Base-by-base conservation (phyloP, 2,329 filamentous ascomycete genomes). In the Fusarium ambrosium region DNA sequence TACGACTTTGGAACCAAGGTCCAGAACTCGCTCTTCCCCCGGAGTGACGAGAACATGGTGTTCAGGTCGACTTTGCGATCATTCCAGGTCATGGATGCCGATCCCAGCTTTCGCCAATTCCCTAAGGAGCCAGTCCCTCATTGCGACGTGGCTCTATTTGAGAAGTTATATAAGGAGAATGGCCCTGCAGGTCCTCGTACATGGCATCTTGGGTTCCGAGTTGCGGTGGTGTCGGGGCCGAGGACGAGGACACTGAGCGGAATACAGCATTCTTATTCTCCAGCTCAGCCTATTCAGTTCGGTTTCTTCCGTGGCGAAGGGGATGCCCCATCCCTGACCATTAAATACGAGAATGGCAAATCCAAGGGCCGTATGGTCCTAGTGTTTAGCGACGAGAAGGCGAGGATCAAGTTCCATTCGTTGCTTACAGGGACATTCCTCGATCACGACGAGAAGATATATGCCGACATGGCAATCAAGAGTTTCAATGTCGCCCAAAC, bases 1-100 rank as follows among this genome's bases (percentile, higher is more conserved):
- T 94, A 95, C 74, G 94, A 97, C 69, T 96, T 97, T 80, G 94
- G 93, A 29, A 89, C 89, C 74, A 94, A 93, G 78, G 90, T 96
- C 3, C 92, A 95, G 79, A 87, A 88, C 29, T 93, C 91, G 62
- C 86, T 97, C 48, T 90, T 91, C 39, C 90, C 92, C 8, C 89
- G 91, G 45, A 86, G 87, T 34, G 93, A 94, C 62, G 95, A 98
- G 83, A 86, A 86, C 3, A 83, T 93, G 66, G 87, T 93, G 3
- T 95, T 94, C 80, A 90, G 92, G 77, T 88, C 90, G 9, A 91
- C 89, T 2, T 85, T 98, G 10, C 90, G 90, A 53, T 89, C 92
- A 29, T 94, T 97, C 74, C 94, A 96, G 78, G 97, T 96, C 80
- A 92, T 95, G 79, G 94, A 97, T 79, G 88, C 92, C 2, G 89